Evolutionary conservation across 106 monocot genomes (phyloP).

Genomic region (Dendrobium catenatum): DNA sequence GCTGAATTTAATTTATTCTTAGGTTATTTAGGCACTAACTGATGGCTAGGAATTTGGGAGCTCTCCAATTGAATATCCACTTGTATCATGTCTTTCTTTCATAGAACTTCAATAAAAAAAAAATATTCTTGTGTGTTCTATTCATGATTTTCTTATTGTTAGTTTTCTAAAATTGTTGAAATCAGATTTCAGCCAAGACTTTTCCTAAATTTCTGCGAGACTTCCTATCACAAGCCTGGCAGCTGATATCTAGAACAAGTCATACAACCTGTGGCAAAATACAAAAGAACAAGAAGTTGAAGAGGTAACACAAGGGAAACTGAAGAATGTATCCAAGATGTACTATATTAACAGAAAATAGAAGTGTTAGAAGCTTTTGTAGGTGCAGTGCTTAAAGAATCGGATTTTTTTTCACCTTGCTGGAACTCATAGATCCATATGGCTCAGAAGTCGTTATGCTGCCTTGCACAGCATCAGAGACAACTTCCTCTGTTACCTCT

Average conservation of each 20-base stretch:
- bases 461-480: conserved; percentile 70
- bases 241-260: not conserved
- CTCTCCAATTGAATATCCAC: too few relatives aligned
- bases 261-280: not conserved
- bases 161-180: too few relatives aligned
- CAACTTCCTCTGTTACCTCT: conserved; percentile 94
- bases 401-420: conserved; percentile 40
- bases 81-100: too few relatives aligned
- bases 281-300: not conserved
- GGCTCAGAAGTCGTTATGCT: conserved; percentile 36
- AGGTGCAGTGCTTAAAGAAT: not conserved
- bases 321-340: not conserved
- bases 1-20: too few relatives aligned
- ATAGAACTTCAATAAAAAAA: too few relatives aligned
- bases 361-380: not conserved
- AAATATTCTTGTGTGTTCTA: too few relatives aligned
- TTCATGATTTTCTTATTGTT: too few relatives aligned
- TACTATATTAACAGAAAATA: not conserved
- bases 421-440: conserved; percentile 44
- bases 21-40: too few relatives aligned
- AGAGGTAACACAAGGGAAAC: not conserved
- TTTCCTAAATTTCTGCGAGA: too few relatives aligned
- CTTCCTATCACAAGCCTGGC: not conserved
- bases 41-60: too few relatives aligned
- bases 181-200: not conserved